Percentiles rank a stretch among this genome's conserved stretches.
These are phyloP conservation scores for Strigomonas oncopelti DNA, from an alignment of 208 protist genomes.

Conservation along the genomic window DNA sequence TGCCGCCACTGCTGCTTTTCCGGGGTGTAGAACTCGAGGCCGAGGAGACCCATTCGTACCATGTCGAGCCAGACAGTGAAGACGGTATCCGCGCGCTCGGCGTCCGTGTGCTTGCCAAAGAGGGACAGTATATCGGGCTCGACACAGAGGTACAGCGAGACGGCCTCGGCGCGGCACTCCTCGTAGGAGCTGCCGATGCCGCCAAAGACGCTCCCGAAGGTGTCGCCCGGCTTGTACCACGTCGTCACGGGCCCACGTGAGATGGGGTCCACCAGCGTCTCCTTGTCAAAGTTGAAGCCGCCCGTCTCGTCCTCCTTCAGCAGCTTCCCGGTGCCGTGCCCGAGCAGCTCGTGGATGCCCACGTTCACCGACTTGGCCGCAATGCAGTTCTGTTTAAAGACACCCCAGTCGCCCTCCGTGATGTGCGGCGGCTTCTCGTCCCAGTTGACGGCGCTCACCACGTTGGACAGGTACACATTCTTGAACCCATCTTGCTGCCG, in stretches of 20 bases:
- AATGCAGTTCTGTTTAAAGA: conserved; percentile 60
- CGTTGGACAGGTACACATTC: conserved; percentile 91
- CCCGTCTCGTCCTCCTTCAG: conserved; percentile 55
- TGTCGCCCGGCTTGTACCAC: conserved; percentile 88
- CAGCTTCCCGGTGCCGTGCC: conserved; percentile 91
- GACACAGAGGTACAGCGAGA: conserved; percentile 84
- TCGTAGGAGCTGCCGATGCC: conserved; percentile 72
- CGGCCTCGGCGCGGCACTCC: conserved; percentile 88
- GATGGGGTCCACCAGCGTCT: conserved; percentile 60
- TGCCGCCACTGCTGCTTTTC: conserved; percentile 79
- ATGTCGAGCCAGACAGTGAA: conserved; percentile 92
- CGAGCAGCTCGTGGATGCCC: conserved; percentile 90
- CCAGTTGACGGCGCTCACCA: conserved; percentile 60
- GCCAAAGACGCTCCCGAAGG: conserved; percentile 81
- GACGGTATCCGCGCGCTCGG: conserved; percentile 42
- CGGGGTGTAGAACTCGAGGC: conserved; percentile 89
- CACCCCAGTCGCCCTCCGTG: conserved; percentile 64
- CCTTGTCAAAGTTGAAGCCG: conserved; percentile 74
- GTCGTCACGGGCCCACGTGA: conserved; percentile 58
- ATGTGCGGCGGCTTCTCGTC: conserved; percentile 77
- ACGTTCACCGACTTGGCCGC: conserved; percentile 90
- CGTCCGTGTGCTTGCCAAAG: conserved; percentile 32
- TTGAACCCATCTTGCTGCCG: conserved; percentile 89
- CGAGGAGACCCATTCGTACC: conserved; percentile 85
- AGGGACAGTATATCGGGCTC: conserved; percentile 62